Percentiles rank a stretch among this genome's conserved stretches.
Conservation (phyloP, 1,139 yeast genomes). For the Candida sp. region DNA sequence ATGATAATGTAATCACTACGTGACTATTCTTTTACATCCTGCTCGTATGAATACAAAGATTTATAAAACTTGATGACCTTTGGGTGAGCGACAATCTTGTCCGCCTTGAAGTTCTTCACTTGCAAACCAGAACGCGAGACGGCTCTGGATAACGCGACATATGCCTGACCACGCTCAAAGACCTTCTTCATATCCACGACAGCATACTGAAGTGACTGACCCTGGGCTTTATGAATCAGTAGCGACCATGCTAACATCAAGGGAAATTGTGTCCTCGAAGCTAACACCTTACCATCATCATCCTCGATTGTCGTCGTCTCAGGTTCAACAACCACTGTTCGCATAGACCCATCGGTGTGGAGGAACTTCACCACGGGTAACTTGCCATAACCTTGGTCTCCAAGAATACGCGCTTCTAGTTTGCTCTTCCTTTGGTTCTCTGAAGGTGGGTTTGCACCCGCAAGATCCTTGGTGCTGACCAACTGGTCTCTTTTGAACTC, state of each 20-base stretch:
- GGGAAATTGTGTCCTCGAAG: slow-evolving; percentile 65
- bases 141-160: slow-evolving; percentile 91
- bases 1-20: not conserved
- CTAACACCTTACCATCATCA: slow-evolving; percentile 32
- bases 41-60: not conserved
- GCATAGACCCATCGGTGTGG: slow-evolving; percentile 63
- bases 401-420: slow-evolving; percentile 20
- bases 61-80: slow-evolving; percentile 12
- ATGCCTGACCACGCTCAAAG: slow-evolving; percentile 95
- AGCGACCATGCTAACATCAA: slow-evolving; percentile 93
- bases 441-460: slow-evolving; percentile 8
- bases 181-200: slow-evolving; percentile 77
- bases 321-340: slow-evolving; percentile 62
- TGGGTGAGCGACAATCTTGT: slow-evolving; percentile 12
- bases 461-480: slow-evolving; percentile 7
- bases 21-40: no score
- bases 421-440: slow-evolving; percentile 24
- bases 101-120: slow-evolving; percentile 63
- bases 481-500: not conserved
- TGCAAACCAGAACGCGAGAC: slow-evolving; percentile 79
- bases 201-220: slow-evolving; percentile 33
- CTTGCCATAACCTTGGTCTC: slow-evolving; percentile 29
- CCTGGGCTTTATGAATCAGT: slow-evolving; percentile 82
- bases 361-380: slow-evolving; percentile 82
- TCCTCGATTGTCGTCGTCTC: slow-evolving; percentile 50